Conservation (phyloP, 768 basidiomycete genomes). For the Mycena sanguinolenta region DNA sequence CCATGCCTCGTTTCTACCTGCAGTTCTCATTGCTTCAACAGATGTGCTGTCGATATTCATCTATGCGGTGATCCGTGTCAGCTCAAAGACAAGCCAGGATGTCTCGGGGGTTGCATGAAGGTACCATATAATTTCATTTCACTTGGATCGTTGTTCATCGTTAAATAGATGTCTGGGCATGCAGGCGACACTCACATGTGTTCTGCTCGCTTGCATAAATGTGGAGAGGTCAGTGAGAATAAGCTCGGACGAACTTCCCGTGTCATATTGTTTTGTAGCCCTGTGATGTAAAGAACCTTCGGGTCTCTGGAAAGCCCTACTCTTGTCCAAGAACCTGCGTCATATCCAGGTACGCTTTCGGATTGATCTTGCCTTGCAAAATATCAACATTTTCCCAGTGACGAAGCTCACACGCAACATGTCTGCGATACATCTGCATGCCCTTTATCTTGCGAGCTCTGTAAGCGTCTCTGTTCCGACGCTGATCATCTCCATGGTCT, state of each 20-base stretch:
- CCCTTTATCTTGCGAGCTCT: slow-evolving; percentile 67
- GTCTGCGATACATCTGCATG: slow-evolving; percentile 66
- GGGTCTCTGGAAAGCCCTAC: slow-evolving; percentile 46
- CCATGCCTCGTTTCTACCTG: background rate
- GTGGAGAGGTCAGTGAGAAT: slow-evolving; percentile 59
- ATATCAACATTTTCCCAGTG: slow-evolving; percentile 47
- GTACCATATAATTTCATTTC: slow-evolving; percentile 44
- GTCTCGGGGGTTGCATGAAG: slow-evolving; percentile 65
- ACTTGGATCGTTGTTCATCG: background rate
- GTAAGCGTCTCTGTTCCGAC: slow-evolving; percentile 64
- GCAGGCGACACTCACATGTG: slow-evolving; percentile 65
- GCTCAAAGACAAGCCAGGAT: slow-evolving; percentile 62
- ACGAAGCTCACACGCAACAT: slow-evolving; percentile 60
- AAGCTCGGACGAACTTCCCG: background rate
- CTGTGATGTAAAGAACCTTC: slow-evolving; percentile 53
- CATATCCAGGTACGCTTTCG: slow-evolving; percentile 53
- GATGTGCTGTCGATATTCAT: slow-evolving; percentile 65
- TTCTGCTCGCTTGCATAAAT: slow-evolving; percentile 65
- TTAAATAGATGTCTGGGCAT: slow-evolving; percentile 61
- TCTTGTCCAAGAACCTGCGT: slow-evolving; percentile 59
- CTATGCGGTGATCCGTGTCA: slow-evolving; percentile 67
- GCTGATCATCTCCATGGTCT: slow-evolving; percentile 68
- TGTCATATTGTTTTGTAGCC: slow-evolving; percentile 48
- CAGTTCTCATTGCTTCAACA: slow-evolving; percentile 38
- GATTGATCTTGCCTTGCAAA: no score